Conservation (phyloP, 2,329 filamentous ascomycete species). For the Coniochaeta sp. region DNA sequence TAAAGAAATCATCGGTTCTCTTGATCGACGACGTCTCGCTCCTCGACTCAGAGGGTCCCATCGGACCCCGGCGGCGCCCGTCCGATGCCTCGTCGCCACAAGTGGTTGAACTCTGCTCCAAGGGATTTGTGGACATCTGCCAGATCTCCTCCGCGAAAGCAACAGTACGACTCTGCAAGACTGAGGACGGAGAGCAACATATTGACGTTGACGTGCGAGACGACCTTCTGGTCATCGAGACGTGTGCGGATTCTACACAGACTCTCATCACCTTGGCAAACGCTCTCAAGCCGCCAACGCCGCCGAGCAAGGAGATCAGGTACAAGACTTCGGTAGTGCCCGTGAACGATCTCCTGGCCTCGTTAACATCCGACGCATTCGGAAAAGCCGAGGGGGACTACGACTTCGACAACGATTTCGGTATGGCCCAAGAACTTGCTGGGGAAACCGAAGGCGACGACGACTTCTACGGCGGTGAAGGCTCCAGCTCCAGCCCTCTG, state of each 20-base stretch:
- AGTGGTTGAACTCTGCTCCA: conserved; percentile 48
- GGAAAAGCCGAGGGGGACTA: conserved; percentile 53
- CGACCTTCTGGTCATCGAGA: conserved; percentile 83
- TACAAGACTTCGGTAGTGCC: conserved; percentile 84
- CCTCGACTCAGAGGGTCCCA: conserved; percentile 32
- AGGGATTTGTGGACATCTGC: conserved; percentile 80
- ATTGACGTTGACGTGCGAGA: conserved; percentile 78
- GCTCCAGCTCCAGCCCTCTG: conserved; percentile 22
- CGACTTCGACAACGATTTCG: conserved; percentile 57
- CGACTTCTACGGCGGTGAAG: conserved; percentile 14
- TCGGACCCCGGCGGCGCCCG: conserved; percentile 22
- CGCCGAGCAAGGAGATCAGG: conserved; percentile 74
- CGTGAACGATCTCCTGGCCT: conserved; percentile 80
- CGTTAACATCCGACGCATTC: conserved; percentile 83
- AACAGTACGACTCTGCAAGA: conserved; percentile 51
- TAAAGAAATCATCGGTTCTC: conserved; percentile 77
- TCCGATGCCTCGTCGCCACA: conserved; percentile 38
- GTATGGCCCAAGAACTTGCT: conserved; percentile 39
- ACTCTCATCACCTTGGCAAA: conserved; percentile 76
- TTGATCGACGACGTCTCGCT: conserved; percentile 66
- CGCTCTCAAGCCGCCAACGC: conserved; percentile 73
- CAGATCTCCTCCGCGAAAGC: conserved; percentile 78
- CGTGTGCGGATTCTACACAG: conserved; percentile 94
- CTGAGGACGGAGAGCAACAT: conserved; percentile 53
- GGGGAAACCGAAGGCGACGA: conserved; percentile 18